phyloP scores from a whole-genome alignment of 129 eudicot genomes.

The carrot (Daucus carota) region DH1_v3.0 NC_030383.2:2244501-2245000 shows the following conservation, averaged over 20 bases:
- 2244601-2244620: no score
- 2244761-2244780: background rate
- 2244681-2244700: background rate
- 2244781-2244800: no score
- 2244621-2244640: background rate
- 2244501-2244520: no score
- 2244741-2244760: background rate
- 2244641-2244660: no score
- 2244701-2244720: background rate
- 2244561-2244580: no score
- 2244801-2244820: no score
- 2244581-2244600: no score
- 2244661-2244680: background rate
- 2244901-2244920: constrained; percentile 78
- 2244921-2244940: constrained; percentile 77
- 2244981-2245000: constrained; percentile 87
- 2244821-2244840: no score
- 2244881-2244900: constrained; percentile 85
- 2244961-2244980: constrained; percentile 84
- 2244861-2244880: no score
- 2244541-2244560: no score
- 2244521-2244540: no score
- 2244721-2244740: background rate
- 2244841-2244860: no score
- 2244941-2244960: constrained; percentile 70